These are phyloP conservation scores for Rhynchosporium secalis DNA, from an alignment of 2,329 filamentous ascomycete species.

Conservation along the genomic window DNA sequence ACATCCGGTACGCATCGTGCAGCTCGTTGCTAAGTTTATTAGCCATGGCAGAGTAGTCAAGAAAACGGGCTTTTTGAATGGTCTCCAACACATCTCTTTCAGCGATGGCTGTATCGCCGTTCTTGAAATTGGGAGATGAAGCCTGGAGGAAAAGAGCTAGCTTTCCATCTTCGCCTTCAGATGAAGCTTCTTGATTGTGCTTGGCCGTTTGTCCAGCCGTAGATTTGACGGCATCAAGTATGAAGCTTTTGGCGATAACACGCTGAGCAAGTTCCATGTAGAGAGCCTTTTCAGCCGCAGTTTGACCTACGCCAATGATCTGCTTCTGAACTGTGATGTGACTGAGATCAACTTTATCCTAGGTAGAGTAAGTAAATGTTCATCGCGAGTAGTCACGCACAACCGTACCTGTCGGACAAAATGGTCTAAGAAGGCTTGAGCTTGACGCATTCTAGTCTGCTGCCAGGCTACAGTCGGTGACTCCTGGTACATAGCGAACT, in stretches of 20 bases:
- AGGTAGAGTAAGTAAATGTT: slow-evolving; percentile 18
- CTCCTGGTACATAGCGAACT: slow-evolving; percentile 54
- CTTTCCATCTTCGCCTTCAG: slow-evolving; percentile 5
- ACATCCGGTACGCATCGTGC: background rate
- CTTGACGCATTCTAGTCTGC: slow-evolving; percentile 48
- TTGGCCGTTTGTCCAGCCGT: background rate
- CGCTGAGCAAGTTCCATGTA: slow-evolving; percentile 58
- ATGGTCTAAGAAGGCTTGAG: slow-evolving; percentile 54
- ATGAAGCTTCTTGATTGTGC: background rate
- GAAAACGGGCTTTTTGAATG: background rate
- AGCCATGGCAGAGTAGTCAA: slow-evolving; percentile 1
- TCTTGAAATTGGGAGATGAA: background rate
- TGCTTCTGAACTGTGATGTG: slow-evolving; percentile 48
- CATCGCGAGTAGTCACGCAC: background rate
- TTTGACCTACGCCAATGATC: slow-evolving; percentile 46
- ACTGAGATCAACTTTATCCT: slow-evolving; percentile 46
- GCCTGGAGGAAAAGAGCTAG: slow-evolving; percentile 15
- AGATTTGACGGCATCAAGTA: slow-evolving; percentile 16
- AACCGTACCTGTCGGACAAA: slow-evolving; percentile 39
- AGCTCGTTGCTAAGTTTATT: background rate
- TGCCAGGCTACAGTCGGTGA: slow-evolving; percentile 54
- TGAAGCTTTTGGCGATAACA: slow-evolving; percentile 51
- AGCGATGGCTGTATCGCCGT: background rate
- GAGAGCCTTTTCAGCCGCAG: slow-evolving; percentile 49
- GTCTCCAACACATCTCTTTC: background rate